Evolutionary conservation across 805 yeast species (phyloP).

Genomic region (Metschnikowia gruessii): DNA sequence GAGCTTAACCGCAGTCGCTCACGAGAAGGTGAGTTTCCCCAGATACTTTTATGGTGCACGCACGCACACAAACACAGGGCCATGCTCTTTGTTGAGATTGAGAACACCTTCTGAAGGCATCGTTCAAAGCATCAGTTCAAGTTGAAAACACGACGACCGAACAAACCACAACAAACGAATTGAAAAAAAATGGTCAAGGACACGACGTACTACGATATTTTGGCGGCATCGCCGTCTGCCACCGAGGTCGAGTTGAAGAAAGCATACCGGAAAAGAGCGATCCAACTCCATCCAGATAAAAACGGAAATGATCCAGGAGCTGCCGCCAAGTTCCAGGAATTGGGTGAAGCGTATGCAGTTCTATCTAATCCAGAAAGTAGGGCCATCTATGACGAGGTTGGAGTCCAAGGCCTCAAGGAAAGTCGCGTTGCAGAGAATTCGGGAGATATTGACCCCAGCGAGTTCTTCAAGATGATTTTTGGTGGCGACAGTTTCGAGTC

Average conservation of each 20-base stretch:
- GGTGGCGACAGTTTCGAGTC: slow-evolving; percentile 78
- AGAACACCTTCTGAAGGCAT: too few species aligned
- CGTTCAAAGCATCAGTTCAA: too few species aligned
- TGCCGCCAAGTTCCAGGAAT: slow-evolving; percentile 76
- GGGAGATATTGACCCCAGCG: slow-evolving; percentile 71
- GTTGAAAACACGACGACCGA: too few species aligned
- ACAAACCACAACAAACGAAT: too few species aligned
- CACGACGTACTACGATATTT: slow-evolving; percentile 78
- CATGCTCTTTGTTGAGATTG: too few species aligned
- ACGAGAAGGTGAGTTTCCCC: not conserved
- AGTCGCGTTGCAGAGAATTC: slow-evolving; percentile 70
- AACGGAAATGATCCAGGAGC: slow-evolving; percentile 94
- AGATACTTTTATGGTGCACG: not conserved
- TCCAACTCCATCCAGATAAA: slow-evolving; percentile 67
- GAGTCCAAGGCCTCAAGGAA: slow-evolving; percentile 58
- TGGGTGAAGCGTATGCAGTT: slow-evolving; percentile 69
- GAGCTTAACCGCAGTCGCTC: not conserved
- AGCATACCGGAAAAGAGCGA: slow-evolving; percentile 53
- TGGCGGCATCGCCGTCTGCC: slow-evolving; percentile 69
- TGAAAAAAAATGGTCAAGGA: slow-evolving; percentile 69
- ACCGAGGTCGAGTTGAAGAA: slow-evolving; percentile 81
- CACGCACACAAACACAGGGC: not conserved
- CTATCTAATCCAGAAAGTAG: slow-evolving; percentile 71
- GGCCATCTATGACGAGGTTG: slow-evolving; percentile 75
- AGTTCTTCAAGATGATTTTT: slow-evolving; percentile 78